Evolutionary conservation across 2,329 filamentous ascomycete species (phyloP).

Genomic region (Exophiala bonariae): DNA sequence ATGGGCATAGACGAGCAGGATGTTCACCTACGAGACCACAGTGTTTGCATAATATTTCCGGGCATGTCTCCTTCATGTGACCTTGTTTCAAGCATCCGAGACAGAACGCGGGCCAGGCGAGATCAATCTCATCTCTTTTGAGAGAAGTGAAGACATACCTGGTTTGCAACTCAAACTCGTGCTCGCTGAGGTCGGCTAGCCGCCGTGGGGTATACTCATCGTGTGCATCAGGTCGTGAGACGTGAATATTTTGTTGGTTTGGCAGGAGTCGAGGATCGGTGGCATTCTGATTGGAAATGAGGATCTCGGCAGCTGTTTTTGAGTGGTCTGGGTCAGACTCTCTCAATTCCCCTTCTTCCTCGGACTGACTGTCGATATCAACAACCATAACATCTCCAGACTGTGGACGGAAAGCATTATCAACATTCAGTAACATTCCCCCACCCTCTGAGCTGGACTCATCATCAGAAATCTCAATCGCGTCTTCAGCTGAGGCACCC

Average conservation of each 20-base stretch:
- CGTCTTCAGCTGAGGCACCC: constrained; percentile 16
- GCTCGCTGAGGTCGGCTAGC: constrained; percentile 28
- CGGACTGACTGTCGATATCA: constrained; percentile 7
- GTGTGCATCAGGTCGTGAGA: no score
- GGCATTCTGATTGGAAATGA: no score
- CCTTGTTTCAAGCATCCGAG: constrained; percentile 43
- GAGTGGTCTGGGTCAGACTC: neutral
- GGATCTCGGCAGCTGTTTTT: neutral
- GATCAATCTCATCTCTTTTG: constrained; percentile 39
- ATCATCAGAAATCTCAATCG: constrained; percentile 31
- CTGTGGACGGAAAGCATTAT: constrained; percentile 22
- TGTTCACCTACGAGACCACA: constrained; percentile 44
- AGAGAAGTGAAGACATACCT: constrained; percentile 42
- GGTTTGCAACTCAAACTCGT: constrained; percentile 42
- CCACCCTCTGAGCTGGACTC: constrained; percentile 33
- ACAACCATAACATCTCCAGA: constrained; percentile 8
- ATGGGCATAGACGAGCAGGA: constrained; percentile 40
- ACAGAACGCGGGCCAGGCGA: constrained; percentile 43
- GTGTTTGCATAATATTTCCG: constrained; percentile 43
- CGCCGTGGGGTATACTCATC: neutral
- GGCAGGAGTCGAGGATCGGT: no score
- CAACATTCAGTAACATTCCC: constrained; percentile 45
- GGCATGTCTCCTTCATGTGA: constrained; percentile 45
- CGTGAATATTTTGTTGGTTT: no score
- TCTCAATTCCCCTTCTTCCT: neutral